These are phyloP conservation scores for Phytophthora sojae DNA, from an alignment of 352 stramenopile species.

Conservation along the genomic window DNA sequence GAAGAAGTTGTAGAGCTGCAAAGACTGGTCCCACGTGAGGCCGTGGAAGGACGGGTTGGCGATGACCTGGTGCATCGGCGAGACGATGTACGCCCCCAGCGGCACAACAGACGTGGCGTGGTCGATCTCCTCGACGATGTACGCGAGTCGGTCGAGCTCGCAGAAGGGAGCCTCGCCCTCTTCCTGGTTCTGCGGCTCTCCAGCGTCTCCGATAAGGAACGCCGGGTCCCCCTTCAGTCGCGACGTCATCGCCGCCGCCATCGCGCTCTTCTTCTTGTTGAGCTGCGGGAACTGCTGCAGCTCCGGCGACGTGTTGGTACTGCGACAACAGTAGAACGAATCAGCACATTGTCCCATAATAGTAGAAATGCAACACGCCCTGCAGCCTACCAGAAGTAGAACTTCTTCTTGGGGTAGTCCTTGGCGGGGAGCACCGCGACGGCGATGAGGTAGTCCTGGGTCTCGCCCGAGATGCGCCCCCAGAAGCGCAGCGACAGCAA, in stretches of 20 bases:
- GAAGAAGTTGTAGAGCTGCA: constrained; percentile 80
- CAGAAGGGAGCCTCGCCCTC: constrained; percentile 56
- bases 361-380: background rate
- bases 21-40: constrained; percentile 66
- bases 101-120: constrained; percentile 63
- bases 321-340: constrained; percentile 27
- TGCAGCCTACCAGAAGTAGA: constrained; percentile 78
- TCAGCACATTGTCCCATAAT: background rate
- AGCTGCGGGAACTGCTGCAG: constrained; percentile 84
- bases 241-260: constrained; percentile 51
- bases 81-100: constrained; percentile 74
- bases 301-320: constrained; percentile 78
- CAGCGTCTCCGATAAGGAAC: constrained; percentile 47
- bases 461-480: constrained; percentile 68
- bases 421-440: constrained; percentile 65
- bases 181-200: constrained; percentile 54
- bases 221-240: constrained; percentile 76
- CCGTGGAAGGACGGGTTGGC: constrained; percentile 74
- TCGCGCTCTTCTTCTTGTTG: constrained; percentile 62
- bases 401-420: constrained; percentile 85
- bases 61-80: constrained; percentile 72
- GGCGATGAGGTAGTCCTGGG: constrained; percentile 73
- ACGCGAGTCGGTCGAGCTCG: constrained; percentile 77
- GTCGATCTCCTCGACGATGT: constrained; percentile 77
- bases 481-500: constrained; percentile 78